Evolutionary conservation across 75 land plant genomes (phyloP), one percentile per base, ranked within the genome.

Genomic region (Pinus tabuliformis): DNA sequence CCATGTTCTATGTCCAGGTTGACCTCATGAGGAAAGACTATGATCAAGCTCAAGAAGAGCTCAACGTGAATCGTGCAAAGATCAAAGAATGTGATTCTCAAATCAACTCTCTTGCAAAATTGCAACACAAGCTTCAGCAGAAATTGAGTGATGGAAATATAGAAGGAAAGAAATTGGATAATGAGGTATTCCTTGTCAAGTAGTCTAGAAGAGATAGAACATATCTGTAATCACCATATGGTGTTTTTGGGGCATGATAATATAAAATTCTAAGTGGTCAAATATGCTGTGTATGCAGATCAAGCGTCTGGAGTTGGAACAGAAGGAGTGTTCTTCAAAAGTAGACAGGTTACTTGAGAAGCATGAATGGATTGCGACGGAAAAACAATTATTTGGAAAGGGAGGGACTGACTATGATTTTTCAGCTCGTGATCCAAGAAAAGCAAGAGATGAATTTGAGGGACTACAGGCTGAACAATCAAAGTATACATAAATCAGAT

Each of bases 371-470:
- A 97, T 97, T 81, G 85, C 88, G 73, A 77, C 96, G 62, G 94
- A 93, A 80, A 97, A 86, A 80, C 98, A 95, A 62, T 70, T 92
- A 37, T 97, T 97, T 87, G 98, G 98, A 59, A 95, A 87, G 82
- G 88, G 61, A 73, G 99, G 99, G 17, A 93, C 96, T 57, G 99
- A 95, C 73, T 97, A 95, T 88, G 94, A 97, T 84, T 97, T 97
- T 79, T 77, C 86, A 72, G 75, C 88, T 16, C 89, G 89, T 49
- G 86, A 97, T 59, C 89, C 93, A 78, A 37, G 57, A 36, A 87
- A 88, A 79, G 88, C 94, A 28, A 91, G 86, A 65, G 82, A 84
- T 57, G 93, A 91, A 80, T 83, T 91, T 62, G 98, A 97, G 17
- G 86, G 73, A 74, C 79, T 90, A 62, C 92, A 91, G 77, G 72